A percentile compares a stretch with the other conserved stretches of the same genome.
These are phyloP conservation scores for Atractiella rhizophila DNA, from an alignment of 768 basidiomycete genomes.

Conservation along the genomic window DNA sequence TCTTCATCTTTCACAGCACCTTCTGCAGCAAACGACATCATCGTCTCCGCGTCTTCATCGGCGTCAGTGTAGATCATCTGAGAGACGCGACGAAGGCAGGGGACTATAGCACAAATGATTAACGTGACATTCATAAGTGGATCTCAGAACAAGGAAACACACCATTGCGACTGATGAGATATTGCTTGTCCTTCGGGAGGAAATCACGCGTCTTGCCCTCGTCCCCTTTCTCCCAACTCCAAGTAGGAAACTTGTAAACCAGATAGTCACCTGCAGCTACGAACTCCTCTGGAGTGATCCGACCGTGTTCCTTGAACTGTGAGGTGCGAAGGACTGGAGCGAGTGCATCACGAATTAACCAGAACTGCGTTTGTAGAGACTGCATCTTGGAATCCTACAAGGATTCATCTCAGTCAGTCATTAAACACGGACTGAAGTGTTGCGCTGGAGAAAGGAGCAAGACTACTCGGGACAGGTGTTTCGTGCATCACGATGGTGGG, in stretches of 20 bases:
- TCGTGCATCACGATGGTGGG: no score
- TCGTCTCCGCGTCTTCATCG: slow-evolving; percentile 83
- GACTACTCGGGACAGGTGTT: no score
- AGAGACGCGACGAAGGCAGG: slow-evolving; percentile 74
- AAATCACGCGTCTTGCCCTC: slow-evolving; percentile 62
- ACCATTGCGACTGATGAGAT: slow-evolving; percentile 68
- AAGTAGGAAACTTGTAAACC: slow-evolving; percentile 92
- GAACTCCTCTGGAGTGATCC: slow-evolving; percentile 62
- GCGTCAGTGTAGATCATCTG: slow-evolving; percentile 53
- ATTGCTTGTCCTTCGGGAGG: slow-evolving; percentile 87
- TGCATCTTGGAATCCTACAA: no score
- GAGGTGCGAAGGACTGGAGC: slow-evolving; percentile 62
- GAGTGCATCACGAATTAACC: slow-evolving; percentile 81
- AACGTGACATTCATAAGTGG: background rate
- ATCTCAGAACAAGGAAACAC: slow-evolving; percentile 5
- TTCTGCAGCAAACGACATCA: slow-evolving; percentile 45
- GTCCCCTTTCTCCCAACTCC: slow-evolving; percentile 94
- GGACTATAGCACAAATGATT: slow-evolving; percentile 31
- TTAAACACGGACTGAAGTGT: no score
- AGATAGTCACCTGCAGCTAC: slow-evolving; percentile 94
- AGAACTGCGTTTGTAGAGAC: slow-evolving; percentile 72
- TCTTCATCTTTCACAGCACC: slow-evolving; percentile 36
- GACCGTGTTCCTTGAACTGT: slow-evolving; percentile 96
- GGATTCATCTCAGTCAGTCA: no score
- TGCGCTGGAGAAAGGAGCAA: no score